Conservation (phyloP, 2,329 filamentous ascomycete genomes). For the Neonectria sp. region DNA sequence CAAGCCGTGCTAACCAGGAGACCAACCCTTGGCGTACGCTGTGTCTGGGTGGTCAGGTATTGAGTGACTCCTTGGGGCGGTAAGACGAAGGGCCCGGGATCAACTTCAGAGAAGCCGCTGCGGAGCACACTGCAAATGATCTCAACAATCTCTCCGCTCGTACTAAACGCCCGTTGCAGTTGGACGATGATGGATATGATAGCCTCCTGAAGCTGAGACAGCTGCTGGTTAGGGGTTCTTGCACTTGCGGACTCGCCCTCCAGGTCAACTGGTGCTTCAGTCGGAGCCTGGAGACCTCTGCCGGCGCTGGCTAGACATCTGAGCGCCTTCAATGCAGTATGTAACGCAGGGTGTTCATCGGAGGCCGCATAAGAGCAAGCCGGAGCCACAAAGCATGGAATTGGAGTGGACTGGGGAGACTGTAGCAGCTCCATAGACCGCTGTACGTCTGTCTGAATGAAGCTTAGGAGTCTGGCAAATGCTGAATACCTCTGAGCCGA, state of each 20-base stretch:
- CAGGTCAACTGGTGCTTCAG: conserved; percentile 78
- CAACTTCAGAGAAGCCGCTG: conserved; percentile 81
- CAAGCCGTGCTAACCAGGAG: conserved; percentile 80
- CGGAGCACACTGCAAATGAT: conserved; percentile 80
- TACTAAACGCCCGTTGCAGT: conserved; percentile 67
- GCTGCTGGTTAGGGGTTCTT: conserved; percentile 32
- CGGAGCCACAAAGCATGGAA: conserved; percentile 44
- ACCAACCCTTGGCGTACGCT: conserved; percentile 77
- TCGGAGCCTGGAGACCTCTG: conserved; percentile 78
- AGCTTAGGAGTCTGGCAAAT: conserved; percentile 51
- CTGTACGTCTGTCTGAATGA: conserved; percentile 71
- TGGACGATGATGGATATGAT: conserved; percentile 64
- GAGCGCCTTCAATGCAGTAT: conserved; percentile 70
- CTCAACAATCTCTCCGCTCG: conserved; percentile 78
- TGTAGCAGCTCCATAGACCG: conserved; percentile 42
- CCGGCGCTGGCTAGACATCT: conserved; percentile 80
- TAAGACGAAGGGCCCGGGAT: conserved; percentile 84
- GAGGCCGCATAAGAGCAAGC: conserved; percentile 48
- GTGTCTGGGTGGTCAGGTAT: conserved; percentile 73
- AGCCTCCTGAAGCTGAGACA: conserved; percentile 59
- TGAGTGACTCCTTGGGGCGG: conserved; percentile 75
- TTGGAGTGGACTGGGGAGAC: conserved; percentile 12
- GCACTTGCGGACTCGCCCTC: conserved; percentile 61
- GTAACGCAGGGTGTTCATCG: conserved; percentile 61
- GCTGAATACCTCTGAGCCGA: conserved; percentile 70